phyloP scores from a whole-genome alignment of 2,329 filamentous ascomycete species.

The Colletotrichum sp. region DNA sequence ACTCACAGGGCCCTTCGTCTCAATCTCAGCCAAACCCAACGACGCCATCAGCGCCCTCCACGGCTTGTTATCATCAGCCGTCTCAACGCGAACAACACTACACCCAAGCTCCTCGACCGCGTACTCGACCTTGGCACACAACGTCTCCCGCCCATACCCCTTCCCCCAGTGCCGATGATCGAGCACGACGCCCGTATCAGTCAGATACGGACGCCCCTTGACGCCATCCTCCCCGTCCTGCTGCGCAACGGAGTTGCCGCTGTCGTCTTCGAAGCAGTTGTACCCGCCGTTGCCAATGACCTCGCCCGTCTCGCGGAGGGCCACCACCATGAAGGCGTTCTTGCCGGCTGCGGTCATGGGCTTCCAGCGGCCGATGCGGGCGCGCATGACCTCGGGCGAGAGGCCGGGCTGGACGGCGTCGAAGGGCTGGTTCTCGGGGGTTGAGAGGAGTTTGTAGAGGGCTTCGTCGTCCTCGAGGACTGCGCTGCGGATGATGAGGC shows the following conservation, averaged over 20 bases:
- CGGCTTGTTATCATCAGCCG: conserved; percentile 16
- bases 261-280: conserved; percentile 16
- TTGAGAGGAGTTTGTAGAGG: conserved; percentile 7
- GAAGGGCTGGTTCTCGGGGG: conserved; percentile 21
- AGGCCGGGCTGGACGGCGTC: neutral
- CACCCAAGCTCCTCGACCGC: conserved; percentile 22
- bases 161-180: conserved; percentile 22
- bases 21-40: neutral
- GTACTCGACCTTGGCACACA: conserved; percentile 25
- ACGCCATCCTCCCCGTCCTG: neutral
- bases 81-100: conserved; percentile 23
- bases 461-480: conserved; percentile 20
- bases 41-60: conserved; percentile 18
- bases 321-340: conserved; percentile 21
- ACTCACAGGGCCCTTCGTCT: conserved; percentile 2
- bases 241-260: neutral
- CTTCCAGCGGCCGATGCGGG: conserved; percentile 3
- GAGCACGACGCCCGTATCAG: conserved; percentile 25
- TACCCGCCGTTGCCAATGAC: conserved; percentile 23
- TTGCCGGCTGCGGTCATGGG: conserved; percentile 13
- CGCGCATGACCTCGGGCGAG: conserved; percentile 9
- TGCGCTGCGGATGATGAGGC: conserved; percentile 42
- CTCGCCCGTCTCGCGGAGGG: conserved; percentile 13
- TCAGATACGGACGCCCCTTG: neutral
- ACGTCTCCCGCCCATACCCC: conserved; percentile 24